Conservation (phyloP, 1,284 basidiomycete species). For the Malassezia slooffiae region DNA sequence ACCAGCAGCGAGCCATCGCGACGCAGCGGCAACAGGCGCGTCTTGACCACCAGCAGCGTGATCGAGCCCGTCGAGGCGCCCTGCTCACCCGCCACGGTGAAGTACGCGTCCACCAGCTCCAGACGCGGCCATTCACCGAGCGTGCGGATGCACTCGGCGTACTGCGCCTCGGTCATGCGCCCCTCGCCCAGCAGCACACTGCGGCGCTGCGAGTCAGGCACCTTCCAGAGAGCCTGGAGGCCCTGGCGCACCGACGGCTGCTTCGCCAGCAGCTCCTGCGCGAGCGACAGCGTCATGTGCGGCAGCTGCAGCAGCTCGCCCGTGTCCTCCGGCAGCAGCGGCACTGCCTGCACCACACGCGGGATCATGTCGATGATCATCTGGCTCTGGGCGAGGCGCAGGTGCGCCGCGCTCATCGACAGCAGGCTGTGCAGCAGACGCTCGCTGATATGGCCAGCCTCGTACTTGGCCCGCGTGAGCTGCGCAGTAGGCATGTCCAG, state of each 20-base stretch:
- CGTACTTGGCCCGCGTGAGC: conserved; percentile 22
- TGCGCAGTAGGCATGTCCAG: no score
- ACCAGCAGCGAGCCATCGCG: conserved; percentile 31
- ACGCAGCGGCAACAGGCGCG: conserved; percentile 57
- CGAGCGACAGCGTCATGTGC: conserved; percentile 23
- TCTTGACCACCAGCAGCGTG: conserved; percentile 73
- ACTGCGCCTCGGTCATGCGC: conserved; percentile 38
- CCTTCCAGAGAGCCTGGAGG: conserved; percentile 40
- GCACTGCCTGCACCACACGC: conserved; percentile 72
- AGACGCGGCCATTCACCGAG: conserved; percentile 65
- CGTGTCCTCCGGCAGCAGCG: conserved; percentile 20
- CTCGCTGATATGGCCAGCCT: conserved; percentile 28
- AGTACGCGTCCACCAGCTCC: conserved; percentile 71
- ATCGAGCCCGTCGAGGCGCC: conserved; percentile 78
- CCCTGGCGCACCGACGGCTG: conserved; percentile 26
- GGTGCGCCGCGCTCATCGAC: conserved; percentile 72
- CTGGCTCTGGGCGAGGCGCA: conserved; percentile 76
- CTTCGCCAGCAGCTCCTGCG: conserved; percentile 16
- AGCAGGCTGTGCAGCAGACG: conserved; percentile 67
- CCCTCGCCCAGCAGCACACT: conserved; percentile 26
- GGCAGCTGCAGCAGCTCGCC: conserved; percentile 41
- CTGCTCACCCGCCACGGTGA: conserved; percentile 76
- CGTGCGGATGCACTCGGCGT: conserved; percentile 59
- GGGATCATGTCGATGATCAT: conserved; percentile 72
- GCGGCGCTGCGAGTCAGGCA: conserved; percentile 49